These are phyloP conservation scores for Schizosaccharomyces lindneri DNA, from an alignment of 805 yeast genomes.

Conservation along the genomic window DNA sequence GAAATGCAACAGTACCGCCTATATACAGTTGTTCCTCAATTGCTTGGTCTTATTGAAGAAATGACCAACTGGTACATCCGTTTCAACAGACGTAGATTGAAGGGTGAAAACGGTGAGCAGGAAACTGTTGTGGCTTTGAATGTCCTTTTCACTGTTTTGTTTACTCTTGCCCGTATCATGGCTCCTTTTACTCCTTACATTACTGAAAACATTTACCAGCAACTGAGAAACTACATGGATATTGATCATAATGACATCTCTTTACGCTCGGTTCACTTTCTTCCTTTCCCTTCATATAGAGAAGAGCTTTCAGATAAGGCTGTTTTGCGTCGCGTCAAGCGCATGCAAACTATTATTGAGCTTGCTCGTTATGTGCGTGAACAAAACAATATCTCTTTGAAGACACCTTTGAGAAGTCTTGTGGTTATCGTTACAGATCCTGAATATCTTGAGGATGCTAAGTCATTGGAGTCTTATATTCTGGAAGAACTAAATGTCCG, in stretches of 20 bases:
- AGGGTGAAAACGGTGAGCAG: constrained; percentile 71
- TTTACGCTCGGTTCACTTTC: constrained; percentile 68
- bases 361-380: constrained; percentile 92
- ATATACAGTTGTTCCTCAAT: constrained; percentile 86
- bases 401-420: constrained; percentile 77
- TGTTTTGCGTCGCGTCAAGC: constrained; percentile 66
- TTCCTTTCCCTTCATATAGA: constrained; percentile 68
- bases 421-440: constrained; percentile 65
- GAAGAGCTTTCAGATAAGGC: constrained; percentile 55
- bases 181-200: constrained; percentile 97
- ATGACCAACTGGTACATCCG: constrained; percentile 97
- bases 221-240: constrained; percentile 36
- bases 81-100: constrained; percentile 89
- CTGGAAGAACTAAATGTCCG: constrained; percentile 81
- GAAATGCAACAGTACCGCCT: constrained; percentile 82
- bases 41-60: constrained; percentile 70
- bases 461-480: constrained; percentile 53
- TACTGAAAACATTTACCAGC: constrained; percentile 69
- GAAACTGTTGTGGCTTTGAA: constrained; percentile 75
- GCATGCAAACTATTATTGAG: constrained; percentile 95
- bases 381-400: constrained; percentile 75
- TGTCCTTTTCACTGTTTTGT: constrained; percentile 71
- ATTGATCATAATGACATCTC: constrained; percentile 21
- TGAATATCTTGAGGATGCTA: constrained; percentile 50
- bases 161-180: constrained; percentile 80